A percentile compares a stretch with the other conserved stretches of the same genome.
Conservation (phyloP, 192 early-diverging fungal species). For the Backusella circina region DNA sequence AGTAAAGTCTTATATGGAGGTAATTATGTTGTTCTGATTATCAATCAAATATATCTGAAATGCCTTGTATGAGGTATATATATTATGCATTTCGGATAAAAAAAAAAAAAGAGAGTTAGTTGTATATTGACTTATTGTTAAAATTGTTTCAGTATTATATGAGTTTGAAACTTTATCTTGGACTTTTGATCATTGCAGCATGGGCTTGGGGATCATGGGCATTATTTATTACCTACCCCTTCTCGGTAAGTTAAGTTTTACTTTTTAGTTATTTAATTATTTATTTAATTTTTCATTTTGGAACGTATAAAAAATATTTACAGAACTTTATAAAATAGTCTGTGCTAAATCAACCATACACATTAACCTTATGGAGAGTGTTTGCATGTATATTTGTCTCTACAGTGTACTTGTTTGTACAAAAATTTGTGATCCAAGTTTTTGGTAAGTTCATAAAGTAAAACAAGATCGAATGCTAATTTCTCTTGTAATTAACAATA, state of each 20-base stretch:
- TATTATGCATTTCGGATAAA: background rate
- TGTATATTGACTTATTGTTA: background rate
- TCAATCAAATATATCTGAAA: background rate
- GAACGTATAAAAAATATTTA: background rate
- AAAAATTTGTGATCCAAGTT: constrained; percentile 26
- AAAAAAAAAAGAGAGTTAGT: background rate
- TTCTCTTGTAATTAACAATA: background rate
- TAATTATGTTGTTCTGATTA: background rate
- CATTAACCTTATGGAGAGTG: constrained; percentile 2
- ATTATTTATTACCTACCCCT: constrained; percentile 10
- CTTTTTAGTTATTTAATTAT: background rate
- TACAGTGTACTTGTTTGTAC: constrained; percentile 18
- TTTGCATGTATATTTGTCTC: constrained; percentile 24
- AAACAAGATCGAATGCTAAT: background rate
- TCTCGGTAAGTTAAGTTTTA: background rate
- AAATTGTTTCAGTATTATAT: constrained; percentile 23
- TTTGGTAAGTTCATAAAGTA: constrained; percentile 21
- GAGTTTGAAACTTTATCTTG: constrained; percentile 20
- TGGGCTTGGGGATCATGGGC: constrained; percentile 33
- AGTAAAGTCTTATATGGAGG: constrained; percentile 26
- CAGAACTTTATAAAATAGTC: background rate
- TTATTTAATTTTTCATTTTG: background rate
- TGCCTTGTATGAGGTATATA: background rate
- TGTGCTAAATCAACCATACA: constrained; percentile 24
- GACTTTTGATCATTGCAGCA: constrained; percentile 12